A percentile compares a stretch with the other conserved stretches of the same genome.
Conservation (phyloP, 2,329 filamentous ascomycete genomes). For the Fusarium sp. region DNA sequence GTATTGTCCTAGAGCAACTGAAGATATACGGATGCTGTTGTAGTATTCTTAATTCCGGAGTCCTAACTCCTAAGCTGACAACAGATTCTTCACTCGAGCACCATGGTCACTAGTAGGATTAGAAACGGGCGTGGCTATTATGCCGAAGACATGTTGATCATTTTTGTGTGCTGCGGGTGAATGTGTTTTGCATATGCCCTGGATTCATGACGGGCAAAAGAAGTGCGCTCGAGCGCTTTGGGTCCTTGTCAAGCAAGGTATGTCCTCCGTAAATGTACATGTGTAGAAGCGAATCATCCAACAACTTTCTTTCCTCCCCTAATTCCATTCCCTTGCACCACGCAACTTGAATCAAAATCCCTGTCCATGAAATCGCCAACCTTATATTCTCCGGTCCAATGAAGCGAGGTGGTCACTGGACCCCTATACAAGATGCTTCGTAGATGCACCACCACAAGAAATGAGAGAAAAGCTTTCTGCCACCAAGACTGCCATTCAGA, state of each 20-base stretch:
- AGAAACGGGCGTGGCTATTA: neutral
- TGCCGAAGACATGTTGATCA: neutral
- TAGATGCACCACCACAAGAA: slow-evolving; percentile 19
- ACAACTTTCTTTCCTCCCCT: slow-evolving; percentile 14
- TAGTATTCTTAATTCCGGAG: too few relatives aligned
- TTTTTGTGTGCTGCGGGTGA: neutral
- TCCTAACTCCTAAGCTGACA: neutral
- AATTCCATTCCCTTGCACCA: slow-evolving; percentile 15
- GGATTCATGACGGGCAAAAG: slow-evolving; percentile 32
- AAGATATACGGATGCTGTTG: neutral
- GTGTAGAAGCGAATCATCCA: slow-evolving; percentile 43
- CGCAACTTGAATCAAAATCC: slow-evolving; percentile 17
- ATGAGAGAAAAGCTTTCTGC: slow-evolving; percentile 5
- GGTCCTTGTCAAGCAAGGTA: slow-evolving; percentile 33
- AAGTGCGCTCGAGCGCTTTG: slow-evolving; percentile 11
- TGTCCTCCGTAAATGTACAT: slow-evolving; percentile 44
- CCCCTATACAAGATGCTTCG: slow-evolving; percentile 20
- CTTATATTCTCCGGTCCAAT: slow-evolving; percentile 27
- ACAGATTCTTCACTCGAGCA: neutral
- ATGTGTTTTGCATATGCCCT: slow-evolving; percentile 13
- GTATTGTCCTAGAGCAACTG: too few relatives aligned
- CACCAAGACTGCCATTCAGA: neutral
- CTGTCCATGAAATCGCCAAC: slow-evolving; percentile 20
- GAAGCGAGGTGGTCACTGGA: neutral
- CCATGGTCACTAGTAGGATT: neutral